These are phyloP conservation scores for Coniochaeta ligniaria DNA, from an alignment of 2,329 filamentous ascomycete species.

Conservation along the genomic window DNA sequence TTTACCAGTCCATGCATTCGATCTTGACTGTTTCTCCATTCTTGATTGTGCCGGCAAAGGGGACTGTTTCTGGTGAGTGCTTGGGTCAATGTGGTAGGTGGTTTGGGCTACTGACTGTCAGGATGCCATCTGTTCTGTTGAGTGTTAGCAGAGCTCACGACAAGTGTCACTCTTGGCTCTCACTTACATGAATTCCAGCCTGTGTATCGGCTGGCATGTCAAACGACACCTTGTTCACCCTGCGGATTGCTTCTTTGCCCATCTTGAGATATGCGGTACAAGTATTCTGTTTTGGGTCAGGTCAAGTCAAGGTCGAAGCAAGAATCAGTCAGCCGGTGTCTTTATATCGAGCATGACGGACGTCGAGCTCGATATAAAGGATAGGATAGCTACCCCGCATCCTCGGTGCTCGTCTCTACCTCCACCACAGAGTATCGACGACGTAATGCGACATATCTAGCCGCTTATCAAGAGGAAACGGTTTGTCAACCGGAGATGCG, in stretches of 20 bases:
- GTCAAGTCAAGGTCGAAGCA: not conserved
- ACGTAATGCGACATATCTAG: conserved; percentile 1
- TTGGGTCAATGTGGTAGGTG: not conserved
- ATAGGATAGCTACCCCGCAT: not conserved
- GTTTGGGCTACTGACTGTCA: conserved; percentile 51
- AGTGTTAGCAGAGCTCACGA: not conserved
- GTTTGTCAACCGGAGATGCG: not conserved
- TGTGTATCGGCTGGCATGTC: conserved; percentile 66
- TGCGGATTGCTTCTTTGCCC: conserved; percentile 51
- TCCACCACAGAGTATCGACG: conserved; percentile 1
- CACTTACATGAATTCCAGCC: conserved; percentile 59
- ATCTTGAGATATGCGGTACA: conserved; percentile 13
- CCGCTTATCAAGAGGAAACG: not conserved
- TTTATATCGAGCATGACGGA: too few relatives aligned
- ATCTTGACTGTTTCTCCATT: conserved; percentile 88
- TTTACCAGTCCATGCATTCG: conserved; percentile 75
- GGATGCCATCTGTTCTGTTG: conserved; percentile 85
- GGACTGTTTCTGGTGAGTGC: conserved; percentile 46
- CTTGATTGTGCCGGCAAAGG: conserved; percentile 63
- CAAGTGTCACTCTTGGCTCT: not conserved
- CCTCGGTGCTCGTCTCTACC: not conserved
- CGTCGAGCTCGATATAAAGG: not conserved
- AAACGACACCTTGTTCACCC: conserved; percentile 65
- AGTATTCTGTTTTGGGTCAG: not conserved
- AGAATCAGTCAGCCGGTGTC: not conserved